These are phyloP conservation scores for Nicotiana knightiana DNA, from an alignment of 257 asterid species.

Conservation along the genomic window DNA sequence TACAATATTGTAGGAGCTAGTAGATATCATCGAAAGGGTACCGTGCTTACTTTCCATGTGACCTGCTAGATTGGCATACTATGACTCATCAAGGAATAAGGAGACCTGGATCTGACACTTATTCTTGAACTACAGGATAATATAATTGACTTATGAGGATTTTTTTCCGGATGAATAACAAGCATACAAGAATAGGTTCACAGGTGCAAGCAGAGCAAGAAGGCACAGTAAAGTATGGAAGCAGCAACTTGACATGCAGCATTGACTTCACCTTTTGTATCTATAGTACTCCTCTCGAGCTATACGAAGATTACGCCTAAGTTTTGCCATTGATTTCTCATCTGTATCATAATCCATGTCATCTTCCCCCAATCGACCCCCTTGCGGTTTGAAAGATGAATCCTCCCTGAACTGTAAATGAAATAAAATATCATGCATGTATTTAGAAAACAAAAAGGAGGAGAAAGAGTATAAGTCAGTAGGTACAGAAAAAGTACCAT, in stretches of 20 bases:
- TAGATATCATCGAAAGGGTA: not conserved
- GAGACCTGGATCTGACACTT: not conserved
- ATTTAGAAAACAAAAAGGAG: constrained; percentile 4
- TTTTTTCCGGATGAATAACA: not conserved
- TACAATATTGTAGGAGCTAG: not conserved
- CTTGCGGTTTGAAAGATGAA: constrained; percentile 98
- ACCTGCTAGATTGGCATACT: not conserved
- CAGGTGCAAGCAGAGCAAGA: constrained; percentile 5
- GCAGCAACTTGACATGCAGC: not conserved
- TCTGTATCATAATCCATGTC: constrained; percentile 99
- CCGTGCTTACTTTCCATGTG: not conserved
- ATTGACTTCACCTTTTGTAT: constrained; percentile 65
- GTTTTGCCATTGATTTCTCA: constrained; percentile 97
- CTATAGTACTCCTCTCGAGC: constrained; percentile 97
- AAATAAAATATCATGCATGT: constrained; percentile 9
- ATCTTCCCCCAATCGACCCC: constrained; percentile 92
- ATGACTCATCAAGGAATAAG: not conserved
- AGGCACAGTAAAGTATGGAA: not conserved
- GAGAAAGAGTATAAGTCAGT: constrained; percentile 12
- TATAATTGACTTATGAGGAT: not conserved
- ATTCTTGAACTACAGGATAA: not conserved
- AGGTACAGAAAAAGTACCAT: constrained; percentile 25
- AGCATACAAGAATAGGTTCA: not conserved
- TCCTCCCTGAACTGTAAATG: constrained; percentile 68
- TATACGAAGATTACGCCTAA: constrained; percentile 84